These are phyloP conservation scores for Leishmania gerbilli DNA, from an alignment of 208 protist genomes.

Conservation along the genomic window DNA sequence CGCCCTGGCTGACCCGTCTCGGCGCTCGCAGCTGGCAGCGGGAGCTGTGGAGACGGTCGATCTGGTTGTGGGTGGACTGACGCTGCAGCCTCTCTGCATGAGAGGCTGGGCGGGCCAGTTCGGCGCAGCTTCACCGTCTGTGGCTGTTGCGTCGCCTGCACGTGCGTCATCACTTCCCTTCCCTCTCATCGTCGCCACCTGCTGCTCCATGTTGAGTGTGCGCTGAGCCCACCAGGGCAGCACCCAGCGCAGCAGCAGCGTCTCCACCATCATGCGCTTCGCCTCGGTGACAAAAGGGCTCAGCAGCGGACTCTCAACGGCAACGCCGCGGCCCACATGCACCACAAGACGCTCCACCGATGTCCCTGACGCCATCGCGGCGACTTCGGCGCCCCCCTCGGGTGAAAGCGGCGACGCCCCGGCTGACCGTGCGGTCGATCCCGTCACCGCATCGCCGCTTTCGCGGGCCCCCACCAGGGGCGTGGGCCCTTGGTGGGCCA, in stretches of 20 bases:
- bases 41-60: background rate
- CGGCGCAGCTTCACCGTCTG: background rate
- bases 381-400: background rate
- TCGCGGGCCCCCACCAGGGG: background rate
- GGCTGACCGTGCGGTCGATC: background rate
- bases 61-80: background rate
- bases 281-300: conserved; percentile 29
- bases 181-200: background rate
- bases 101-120: background rate
- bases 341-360: background rate
- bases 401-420: background rate
- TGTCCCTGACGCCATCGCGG: background rate
- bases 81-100: background rate
- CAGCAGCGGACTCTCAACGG: conserved; percentile 34
- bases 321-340: conserved; percentile 11
- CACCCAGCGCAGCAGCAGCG: conserved; percentile 28
- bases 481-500: background rate
- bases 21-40: background rate
- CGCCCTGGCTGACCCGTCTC: background rate
- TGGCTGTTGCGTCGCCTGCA: too few species aligned
- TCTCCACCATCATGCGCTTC: conserved; percentile 23
- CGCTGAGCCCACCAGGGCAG: conserved; percentile 30
- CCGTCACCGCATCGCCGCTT: background rate
- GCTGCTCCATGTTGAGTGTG: background rate
- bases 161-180: background rate